Conservation (phyloP, 306 rosid genomes). For the Cucumis hystrix region DNA sequence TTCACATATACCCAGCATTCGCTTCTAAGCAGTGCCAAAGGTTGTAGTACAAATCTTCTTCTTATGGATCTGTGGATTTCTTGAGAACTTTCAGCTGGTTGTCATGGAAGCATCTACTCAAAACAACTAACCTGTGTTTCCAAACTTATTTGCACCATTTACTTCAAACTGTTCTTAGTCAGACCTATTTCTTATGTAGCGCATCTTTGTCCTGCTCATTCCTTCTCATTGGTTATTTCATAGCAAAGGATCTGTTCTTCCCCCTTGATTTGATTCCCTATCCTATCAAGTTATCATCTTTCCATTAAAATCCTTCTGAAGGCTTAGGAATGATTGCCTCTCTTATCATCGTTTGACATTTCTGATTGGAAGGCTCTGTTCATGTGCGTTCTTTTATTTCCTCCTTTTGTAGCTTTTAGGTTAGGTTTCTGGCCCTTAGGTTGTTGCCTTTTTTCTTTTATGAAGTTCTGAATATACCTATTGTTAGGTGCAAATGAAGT, state of each 20-base stretch:
- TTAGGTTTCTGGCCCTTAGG: not conserved
- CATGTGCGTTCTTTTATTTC: not conserved
- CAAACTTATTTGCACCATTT: not conserved
- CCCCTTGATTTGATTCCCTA: not conserved
- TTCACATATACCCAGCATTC: not conserved
- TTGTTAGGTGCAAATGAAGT: too few species aligned
- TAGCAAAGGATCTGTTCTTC: not conserved
- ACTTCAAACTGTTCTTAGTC: not conserved
- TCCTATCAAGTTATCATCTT: not conserved
- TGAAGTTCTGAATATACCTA: not conserved
- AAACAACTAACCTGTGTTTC: not conserved
- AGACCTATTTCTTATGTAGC: not conserved
- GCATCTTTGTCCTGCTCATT: not conserved
- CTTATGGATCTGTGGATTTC: not conserved
- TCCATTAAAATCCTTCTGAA: not conserved
- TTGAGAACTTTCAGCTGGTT: not conserved
- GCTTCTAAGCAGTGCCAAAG: not conserved
- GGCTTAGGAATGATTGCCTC: not conserved
- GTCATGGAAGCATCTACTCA: not conserved
- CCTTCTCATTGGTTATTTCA: not conserved
- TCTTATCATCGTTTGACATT: not conserved
- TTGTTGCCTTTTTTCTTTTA: not conserved
- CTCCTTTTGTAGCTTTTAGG: not conserved
- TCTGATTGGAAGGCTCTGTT: not conserved
- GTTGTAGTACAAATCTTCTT: not conserved